These are phyloP conservation scores for Tetrapisispora pingtungensis DNA, from an alignment of 805 yeast genomes.

Conservation along the genomic window DNA sequence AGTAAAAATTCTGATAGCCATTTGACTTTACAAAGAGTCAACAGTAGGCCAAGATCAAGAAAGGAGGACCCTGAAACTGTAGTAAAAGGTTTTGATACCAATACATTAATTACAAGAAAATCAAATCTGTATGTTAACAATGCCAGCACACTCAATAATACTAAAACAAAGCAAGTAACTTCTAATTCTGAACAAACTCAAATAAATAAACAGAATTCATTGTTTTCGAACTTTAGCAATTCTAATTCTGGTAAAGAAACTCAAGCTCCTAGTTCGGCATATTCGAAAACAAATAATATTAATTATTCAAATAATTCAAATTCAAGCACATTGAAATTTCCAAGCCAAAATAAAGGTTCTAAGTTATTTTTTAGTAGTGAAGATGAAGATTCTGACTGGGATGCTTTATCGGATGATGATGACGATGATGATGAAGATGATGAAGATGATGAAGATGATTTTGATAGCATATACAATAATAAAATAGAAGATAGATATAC, in stretches of 20 bases:
- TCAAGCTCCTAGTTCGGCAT: background rate
- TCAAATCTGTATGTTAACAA: background rate
- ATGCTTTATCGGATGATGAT: slow-evolving; percentile 19
- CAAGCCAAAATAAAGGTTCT: slow-evolving; percentile 6
- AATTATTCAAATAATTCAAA: slow-evolving; percentile 1
- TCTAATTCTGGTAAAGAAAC: background rate
- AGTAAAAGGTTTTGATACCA: slow-evolving; percentile 21
- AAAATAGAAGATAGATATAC: slow-evolving; percentile 26
- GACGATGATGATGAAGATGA: slow-evolving; percentile 15
- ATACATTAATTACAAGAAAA: slow-evolving; percentile 12
- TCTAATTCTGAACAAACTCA: background rate
- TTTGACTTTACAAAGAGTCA: slow-evolving; percentile 8
- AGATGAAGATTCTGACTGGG: slow-evolving; percentile 29
- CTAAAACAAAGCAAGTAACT: background rate
- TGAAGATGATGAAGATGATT: slow-evolving; percentile 16
- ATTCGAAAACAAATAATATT: slow-evolving; percentile 1
- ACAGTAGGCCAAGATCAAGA: background rate
- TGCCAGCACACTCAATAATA: background rate
- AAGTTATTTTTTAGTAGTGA: slow-evolving; percentile 27
- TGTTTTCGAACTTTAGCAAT: slow-evolving; percentile 6
- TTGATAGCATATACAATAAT: slow-evolving; percentile 14
- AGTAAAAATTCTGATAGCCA: background rate
- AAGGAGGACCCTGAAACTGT: slow-evolving; percentile 7
- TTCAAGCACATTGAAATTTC: background rate
- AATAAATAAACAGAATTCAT: slow-evolving; percentile 4